Base-by-base conservation (phyloP, 2,329 filamentous ascomycete genomes). In the Aspergillus sp. region DNA sequence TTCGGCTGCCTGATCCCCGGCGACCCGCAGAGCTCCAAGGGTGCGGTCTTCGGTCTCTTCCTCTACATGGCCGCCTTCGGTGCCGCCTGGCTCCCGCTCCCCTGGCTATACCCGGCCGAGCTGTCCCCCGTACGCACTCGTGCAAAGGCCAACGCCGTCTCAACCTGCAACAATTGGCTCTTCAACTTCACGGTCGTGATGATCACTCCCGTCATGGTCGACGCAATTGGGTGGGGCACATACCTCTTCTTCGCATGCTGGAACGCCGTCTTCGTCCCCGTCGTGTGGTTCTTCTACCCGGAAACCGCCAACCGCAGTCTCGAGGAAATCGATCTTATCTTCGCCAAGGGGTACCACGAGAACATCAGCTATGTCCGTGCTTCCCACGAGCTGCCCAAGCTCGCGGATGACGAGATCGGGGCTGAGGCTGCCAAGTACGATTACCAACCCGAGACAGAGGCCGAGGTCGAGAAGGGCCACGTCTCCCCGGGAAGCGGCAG, bases 41-140 rank as follows among this genome's bases (percentile, higher is more conserved):
- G 75, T 45, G 73, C 74, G 5, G 72, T 81, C 9, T 85, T 88
- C 3, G 87, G 86, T 56, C 74, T 90, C 12, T 90, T 90, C 74
- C 81, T 85, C 3, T 90, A 88, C 73, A 89, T 89, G 66, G 84
- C 85, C 4, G 86, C 85, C 55, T 89, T 89, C 62, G 87, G 86
- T 35, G 85, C 86, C 0, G 86, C 84, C 1, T 87, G 84, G 81
- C 70, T 88, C 6, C 85, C 86, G 15, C 78, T 87, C 23, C 86
- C 86, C 1, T 89, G 85, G 86, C 45, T 75, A 55, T 76, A 76
- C 59, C 75, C 80, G 0, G 79, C 81, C 48, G 82, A 82, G 61
- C 72, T 82, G 66, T 82, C 81, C 55, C 82, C 82, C 6, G 77
- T 83, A 68, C 81, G 81, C 70, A 84, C 81, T 6, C 77, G 82